Base-by-base conservation (phyloP, 306 rosid genomes). In the Potentilla sterilis region DNA sequence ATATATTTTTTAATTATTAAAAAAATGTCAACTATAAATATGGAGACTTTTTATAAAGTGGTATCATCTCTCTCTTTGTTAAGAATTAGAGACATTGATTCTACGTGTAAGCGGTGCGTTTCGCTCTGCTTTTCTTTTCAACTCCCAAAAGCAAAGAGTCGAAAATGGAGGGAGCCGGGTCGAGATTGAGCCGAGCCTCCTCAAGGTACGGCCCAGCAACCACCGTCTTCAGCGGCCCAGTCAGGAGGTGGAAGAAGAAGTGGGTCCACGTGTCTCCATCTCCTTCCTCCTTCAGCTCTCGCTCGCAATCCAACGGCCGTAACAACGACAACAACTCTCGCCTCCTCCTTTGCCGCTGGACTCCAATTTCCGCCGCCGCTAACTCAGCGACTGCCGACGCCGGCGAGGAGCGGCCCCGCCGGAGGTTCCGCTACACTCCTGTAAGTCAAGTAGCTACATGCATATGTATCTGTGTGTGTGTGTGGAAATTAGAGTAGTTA, bases 271-370 rank as follows among this genome's bases (percentile, higher is more conserved):
- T 89, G 41, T 75, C 97, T 1, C 77, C 85, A 0, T 78, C 89
- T 6, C 81, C 96, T 51, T 69, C 71, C 58, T 77, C 73, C 64
- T 19, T 65, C 62, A 48, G 40, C 75, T 82, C 87, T 42, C 87
- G 79, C 7, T 68, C 88, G 37, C 86, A 80, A 47, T 77, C 85
- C 79, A 85, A 75, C 79, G 79, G 67, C 67, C 77, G 69, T 6
- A 75, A 75, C 70, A 24, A 12, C 75, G 77, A 3, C 78, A 80
- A 43, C 74, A 67, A 15, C 70, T 86, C 95, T 69, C 91, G 81
- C 75, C 97, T 92, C 70, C 83, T 92, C 34, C 98, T 92, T 67
- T 81, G 99, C 82, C 99, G 99, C 35, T 96, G 99, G 99, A 96
- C 98, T 14, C 98, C 99, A 3, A 76, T 87, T 43, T 67, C 86